Conservation (phyloP, 331 rosid genomes). For the Saraca asoca region DNA sequence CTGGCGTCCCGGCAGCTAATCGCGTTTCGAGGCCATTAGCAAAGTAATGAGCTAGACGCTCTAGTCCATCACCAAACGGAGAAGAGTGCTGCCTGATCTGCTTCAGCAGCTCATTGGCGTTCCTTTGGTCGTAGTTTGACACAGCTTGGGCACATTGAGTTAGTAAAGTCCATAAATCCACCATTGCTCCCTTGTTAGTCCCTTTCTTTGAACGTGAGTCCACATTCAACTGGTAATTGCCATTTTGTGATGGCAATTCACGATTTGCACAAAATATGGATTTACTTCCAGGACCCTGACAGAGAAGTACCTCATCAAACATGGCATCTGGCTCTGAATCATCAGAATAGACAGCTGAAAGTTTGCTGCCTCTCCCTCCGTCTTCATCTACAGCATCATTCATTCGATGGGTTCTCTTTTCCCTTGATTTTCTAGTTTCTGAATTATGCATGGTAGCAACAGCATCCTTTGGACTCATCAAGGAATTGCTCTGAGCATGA, state of each 20-base stretch:
- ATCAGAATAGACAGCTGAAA: conserved; percentile 55
- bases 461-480: conserved; percentile 24
- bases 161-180: conserved; percentile 74
- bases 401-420: conserved; percentile 50
- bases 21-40: conserved; percentile 77
- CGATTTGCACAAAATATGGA: conserved; percentile 1
- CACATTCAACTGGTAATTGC: conserved; percentile 32
- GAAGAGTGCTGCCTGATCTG: conserved; percentile 73
- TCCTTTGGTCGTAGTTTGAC: conserved; percentile 65
- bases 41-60: conserved; percentile 77
- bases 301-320: conserved; percentile 65
- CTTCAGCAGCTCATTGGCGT: conserved; percentile 56
- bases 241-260: conserved; percentile 32
- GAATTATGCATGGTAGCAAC: neutral
- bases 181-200: conserved; percentile 36
- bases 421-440: conserved; percentile 29
- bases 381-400: conserved; percentile 43
- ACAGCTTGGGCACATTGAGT: conserved; percentile 85
- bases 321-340: conserved; percentile 53
- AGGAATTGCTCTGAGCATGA: conserved; percentile 21
- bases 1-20: conserved; percentile 58
- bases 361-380: conserved; percentile 63
- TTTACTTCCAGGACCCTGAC: conserved; percentile 24
- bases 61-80: conserved; percentile 67
- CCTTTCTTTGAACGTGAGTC: conserved; percentile 52